phyloP scores from a whole-genome alignment of 306 rosid species.

The Castanea mollissima region DNA sequence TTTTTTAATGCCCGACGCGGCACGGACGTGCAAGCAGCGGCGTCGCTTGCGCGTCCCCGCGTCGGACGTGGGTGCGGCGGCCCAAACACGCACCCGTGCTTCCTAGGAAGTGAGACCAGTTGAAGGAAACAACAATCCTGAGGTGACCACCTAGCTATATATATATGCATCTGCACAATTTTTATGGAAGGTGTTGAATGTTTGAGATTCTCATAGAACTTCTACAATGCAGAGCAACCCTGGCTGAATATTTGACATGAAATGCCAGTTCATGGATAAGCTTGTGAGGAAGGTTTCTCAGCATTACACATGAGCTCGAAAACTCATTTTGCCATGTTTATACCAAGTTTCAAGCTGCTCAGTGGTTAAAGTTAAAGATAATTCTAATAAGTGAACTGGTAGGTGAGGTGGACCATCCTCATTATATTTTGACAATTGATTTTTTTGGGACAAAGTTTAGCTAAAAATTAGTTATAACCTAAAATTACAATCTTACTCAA shows the following conservation, averaged over 20 bases:
- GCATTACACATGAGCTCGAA: slow-evolving; percentile 48
- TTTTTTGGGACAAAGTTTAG: too few relatives aligned
- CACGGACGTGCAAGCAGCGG: too few relatives aligned
- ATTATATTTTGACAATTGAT: too few relatives aligned
- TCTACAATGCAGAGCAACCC: slow-evolving; percentile 77
- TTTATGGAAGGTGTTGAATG: slow-evolving; percentile 3
- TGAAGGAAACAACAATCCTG: not conserved
- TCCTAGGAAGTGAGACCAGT: not conserved
- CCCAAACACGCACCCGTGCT: too few relatives aligned
- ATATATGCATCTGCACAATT: slow-evolving; percentile 8
- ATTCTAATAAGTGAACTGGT: too few relatives aligned
- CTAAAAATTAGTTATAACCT: too few relatives aligned
- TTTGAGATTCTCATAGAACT: not conserved
- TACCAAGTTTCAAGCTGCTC: not conserved
- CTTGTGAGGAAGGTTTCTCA: slow-evolving; percentile 63
- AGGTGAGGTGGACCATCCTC: too few relatives aligned
- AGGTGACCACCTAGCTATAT: not conserved
- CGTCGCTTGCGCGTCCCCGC: too few relatives aligned
- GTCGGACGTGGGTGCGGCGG: too few relatives aligned
- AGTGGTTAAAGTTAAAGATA: too few relatives aligned
- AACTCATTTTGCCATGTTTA: not conserved
- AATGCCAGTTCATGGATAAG: slow-evolving; percentile 88
- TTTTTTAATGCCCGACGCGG: too few relatives aligned
- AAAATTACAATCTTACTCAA: too few relatives aligned
- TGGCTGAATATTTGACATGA: slow-evolving; percentile 87